These are phyloP conservation scores for Populus deltoides DNA, from an alignment of 345 rosid genomes.

Conservation along the genomic window DNA sequence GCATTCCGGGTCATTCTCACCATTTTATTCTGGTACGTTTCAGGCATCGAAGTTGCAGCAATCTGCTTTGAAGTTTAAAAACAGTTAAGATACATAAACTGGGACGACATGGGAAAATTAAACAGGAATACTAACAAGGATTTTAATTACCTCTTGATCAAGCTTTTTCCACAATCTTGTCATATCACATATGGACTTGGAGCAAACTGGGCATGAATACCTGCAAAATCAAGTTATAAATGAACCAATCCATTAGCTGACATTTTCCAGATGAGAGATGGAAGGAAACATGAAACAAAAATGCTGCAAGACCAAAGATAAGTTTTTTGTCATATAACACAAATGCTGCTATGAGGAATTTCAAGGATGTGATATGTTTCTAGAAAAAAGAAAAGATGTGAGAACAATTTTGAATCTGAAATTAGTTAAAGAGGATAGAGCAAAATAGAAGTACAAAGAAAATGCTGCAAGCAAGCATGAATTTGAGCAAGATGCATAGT, in stretches of 20 bases:
- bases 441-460: too few relatives aligned
- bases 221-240: slow-evolving; percentile 34
- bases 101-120: background rate
- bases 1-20: slow-evolving; percentile 25
- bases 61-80: slow-evolving; percentile 40
- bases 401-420: background rate
- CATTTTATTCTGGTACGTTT: slow-evolving; percentile 59
- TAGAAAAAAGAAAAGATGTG: background rate
- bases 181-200: slow-evolving; percentile 77
- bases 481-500: background rate
- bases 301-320: too few relatives aligned
- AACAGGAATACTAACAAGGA: background rate
- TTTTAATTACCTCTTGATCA: slow-evolving; percentile 66
- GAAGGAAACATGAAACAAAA: background rate
- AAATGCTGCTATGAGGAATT: too few relatives aligned
- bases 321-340: too few relatives aligned
- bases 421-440: background rate
- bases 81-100: background rate
- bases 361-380: too few relatives aligned
- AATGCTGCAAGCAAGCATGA: too few relatives aligned
- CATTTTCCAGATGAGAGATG: background rate
- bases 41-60: slow-evolving; percentile 79
- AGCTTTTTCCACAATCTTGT: slow-evolving; percentile 67
- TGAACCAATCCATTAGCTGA: background rate
- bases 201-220: slow-evolving; percentile 84